phyloP scores from a whole-genome alignment of 306 rosid species.

The Mimosa bimucronata region DNA sequence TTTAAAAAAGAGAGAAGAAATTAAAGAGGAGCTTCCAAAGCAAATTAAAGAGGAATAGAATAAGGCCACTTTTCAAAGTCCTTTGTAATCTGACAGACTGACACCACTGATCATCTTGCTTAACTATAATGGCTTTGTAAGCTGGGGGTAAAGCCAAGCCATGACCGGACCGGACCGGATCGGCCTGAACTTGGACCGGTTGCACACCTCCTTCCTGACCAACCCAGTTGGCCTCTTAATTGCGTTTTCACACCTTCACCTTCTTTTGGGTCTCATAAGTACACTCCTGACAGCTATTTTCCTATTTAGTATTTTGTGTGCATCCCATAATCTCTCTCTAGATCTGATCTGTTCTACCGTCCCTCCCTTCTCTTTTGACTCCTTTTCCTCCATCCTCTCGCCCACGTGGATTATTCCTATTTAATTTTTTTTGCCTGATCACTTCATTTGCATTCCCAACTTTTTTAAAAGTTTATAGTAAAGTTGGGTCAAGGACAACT shows the following conservation, averaged over 20 bases:
- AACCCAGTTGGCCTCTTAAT: conserved; percentile 69
- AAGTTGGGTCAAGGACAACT: background rate
- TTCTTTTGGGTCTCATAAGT: no score
- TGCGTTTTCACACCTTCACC: conserved; percentile 37
- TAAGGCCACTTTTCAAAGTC: conserved; percentile 19
- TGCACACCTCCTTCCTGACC: conserved; percentile 65
- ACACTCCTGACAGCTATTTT: no score
- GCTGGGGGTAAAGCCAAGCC: conserved; percentile 28
- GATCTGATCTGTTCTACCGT: no score
- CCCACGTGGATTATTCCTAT: background rate
- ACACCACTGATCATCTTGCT: background rate
- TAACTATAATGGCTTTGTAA: conserved; percentile 6
- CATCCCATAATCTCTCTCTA: no score
- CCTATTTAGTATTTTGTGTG: no score
- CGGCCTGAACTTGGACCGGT: conserved; percentile 80
- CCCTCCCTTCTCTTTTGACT: background rate
- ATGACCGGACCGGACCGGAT: conserved; percentile 39
- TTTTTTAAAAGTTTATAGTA: background rate
- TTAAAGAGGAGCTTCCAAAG: background rate
- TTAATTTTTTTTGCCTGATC: background rate
- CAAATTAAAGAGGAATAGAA: conserved; percentile 19
- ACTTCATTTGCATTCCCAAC: background rate
- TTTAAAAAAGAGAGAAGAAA: conserved; percentile 18
- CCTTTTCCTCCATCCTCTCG: background rate
- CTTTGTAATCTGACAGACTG: conserved; percentile 37